Percentiles rank a stretch among this genome's conserved stretches.
Conservation (phyloP, 176 grass and related monocot species). For the Luzula sylvatica region DNA sequence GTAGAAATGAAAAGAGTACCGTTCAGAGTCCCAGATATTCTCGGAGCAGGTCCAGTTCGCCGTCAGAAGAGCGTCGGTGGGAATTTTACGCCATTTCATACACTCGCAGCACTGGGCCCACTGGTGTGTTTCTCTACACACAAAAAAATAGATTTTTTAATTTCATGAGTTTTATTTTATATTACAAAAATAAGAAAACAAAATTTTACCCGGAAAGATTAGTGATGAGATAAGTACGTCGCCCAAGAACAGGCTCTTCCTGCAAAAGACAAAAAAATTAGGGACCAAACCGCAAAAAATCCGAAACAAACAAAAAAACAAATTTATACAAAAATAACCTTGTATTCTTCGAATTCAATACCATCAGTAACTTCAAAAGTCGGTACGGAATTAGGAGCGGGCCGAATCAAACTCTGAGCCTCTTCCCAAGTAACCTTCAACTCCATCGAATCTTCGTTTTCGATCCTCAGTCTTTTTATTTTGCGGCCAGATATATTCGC, state of each 20-base stretch:
- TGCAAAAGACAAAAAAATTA: constrained; percentile 8
- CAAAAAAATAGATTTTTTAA: constrained; percentile 19
- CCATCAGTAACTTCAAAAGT: constrained; percentile 67
- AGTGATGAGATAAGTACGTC: constrained; percentile 63
- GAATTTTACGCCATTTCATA: constrained; percentile 87
- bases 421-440: constrained; percentile 98
- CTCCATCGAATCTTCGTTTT: constrained; percentile 95
- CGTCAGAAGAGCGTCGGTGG: constrained; percentile 61
- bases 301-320: not conserved
- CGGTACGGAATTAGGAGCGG: constrained; percentile 62
- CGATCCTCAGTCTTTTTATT: constrained; percentile 78
- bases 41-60: constrained; percentile 78
- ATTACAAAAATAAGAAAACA: not conserved
- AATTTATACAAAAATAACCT: constrained; percentile 33
- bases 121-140: constrained; percentile 61
- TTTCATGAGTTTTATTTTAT: too few species aligned
- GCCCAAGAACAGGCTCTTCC: constrained; percentile 88
- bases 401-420: constrained; percentile 82
- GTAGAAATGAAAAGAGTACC: constrained; percentile 22
- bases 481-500: constrained; percentile 53
- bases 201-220: constrained; percentile 57
- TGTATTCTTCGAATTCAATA: constrained; percentile 92
- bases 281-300: not conserved
- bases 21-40: constrained; percentile 85
- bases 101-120: constrained; percentile 94